A percentile compares a stretch with the other conserved stretches of the same genome.
These are phyloP conservation scores for Coix lacrymajobi DNA, from an alignment of 176 grass and related monocot genomes.

Conservation along the genomic window DNA sequence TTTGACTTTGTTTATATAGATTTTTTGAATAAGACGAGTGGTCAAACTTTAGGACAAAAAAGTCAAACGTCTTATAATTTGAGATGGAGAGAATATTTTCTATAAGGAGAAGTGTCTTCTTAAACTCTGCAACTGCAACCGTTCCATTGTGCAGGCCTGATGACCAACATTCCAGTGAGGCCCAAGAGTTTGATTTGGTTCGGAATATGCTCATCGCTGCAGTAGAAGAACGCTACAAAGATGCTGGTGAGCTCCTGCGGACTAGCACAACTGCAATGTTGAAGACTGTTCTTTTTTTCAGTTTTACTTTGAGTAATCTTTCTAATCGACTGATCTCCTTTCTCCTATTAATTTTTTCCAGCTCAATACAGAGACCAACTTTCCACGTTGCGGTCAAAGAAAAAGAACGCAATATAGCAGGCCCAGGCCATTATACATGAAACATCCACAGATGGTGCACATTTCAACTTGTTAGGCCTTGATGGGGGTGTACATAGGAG, in stretches of 20 bases:
- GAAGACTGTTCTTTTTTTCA: neutral
- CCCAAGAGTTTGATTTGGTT: constrained; percentile 74
- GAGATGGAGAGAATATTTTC: too few relatives aligned
- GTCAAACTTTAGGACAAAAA: too few relatives aligned
- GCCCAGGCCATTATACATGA: neutral
- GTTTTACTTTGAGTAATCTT: constrained; percentile 13
- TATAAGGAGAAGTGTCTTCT: neutral
- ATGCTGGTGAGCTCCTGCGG: constrained; percentile 59
- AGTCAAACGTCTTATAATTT: too few relatives aligned
- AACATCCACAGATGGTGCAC: neutral
- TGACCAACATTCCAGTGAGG: constrained; percentile 54
- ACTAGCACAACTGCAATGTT: neutral
- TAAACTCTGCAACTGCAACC: neutral
- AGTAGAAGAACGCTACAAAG: constrained; percentile 90
- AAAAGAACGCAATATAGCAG: constrained; percentile 62
- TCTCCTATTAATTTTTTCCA: constrained; percentile 32
- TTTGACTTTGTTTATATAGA: too few relatives aligned
- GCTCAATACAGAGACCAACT: constrained; percentile 87
- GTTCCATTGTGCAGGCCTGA: constrained; percentile 45
- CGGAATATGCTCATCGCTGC: constrained; percentile 83
- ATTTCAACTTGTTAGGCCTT: neutral
- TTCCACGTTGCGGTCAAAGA: constrained; percentile 66
- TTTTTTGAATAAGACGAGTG: too few relatives aligned
- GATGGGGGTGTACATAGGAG: constrained; percentile 26
- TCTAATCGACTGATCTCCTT: constrained; percentile 20